Evolutionary conservation across 345 rosid genomes (phyloP).

Genomic region (Populus euphratica): DNA sequence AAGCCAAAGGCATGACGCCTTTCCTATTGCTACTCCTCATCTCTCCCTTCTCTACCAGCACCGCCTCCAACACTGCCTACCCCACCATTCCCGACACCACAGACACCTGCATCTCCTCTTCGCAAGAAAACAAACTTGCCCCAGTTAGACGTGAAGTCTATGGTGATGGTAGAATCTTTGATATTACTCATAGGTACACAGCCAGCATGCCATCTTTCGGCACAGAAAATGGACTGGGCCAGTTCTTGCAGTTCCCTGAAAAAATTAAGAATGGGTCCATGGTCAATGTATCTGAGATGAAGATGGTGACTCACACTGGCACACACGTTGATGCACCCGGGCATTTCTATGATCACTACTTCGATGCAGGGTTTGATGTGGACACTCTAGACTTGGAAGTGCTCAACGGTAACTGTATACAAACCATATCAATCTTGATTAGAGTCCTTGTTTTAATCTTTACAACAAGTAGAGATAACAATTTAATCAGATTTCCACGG

Average conservation of each 20-base stretch:
- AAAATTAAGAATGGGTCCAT: conserved; percentile 48
- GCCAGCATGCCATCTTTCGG: conserved; percentile 34
- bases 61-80: too few species aligned
- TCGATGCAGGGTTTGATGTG: conserved; percentile 47
- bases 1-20: too few species aligned
- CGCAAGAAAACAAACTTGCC: too few species aligned
- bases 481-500: too few species aligned
- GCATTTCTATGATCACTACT: conserved; percentile 42
- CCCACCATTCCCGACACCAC: too few species aligned
- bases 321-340: conserved; percentile 58
- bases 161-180: conserved; percentile 37
- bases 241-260: conserved; percentile 30
- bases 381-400: conserved; percentile 39
- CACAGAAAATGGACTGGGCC: conserved; percentile 37
- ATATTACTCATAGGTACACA: conserved; percentile 38
- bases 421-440: too few species aligned
- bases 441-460: too few species aligned
- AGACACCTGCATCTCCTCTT: too few species aligned
- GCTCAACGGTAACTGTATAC: background rate
- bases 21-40: too few species aligned
- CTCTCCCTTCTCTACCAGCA: too few species aligned
- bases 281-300: conserved; percentile 30
- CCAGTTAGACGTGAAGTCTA: conserved; percentile 22
- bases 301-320: conserved; percentile 43
- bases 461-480: too few species aligned